phyloP scores from a whole-genome alignment of 1,139 yeast genomes.

The Geotrichum candidum region DNA sequence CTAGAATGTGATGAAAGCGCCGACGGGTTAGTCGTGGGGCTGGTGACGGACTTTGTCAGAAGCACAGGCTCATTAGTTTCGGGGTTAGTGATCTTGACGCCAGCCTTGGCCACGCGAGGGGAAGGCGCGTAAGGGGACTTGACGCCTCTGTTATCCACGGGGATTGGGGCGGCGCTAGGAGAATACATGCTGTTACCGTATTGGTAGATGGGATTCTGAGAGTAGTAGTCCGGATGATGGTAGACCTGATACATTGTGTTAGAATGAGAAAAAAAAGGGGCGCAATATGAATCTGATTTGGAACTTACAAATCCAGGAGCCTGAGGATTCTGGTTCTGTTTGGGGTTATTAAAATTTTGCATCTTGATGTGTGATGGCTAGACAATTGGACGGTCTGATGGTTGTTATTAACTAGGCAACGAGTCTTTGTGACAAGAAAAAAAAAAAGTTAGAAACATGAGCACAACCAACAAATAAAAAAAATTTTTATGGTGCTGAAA shows the following conservation, averaged over 20 bases:
- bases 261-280: background rate
- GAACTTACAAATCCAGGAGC: background rate
- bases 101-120: constrained; percentile 15
- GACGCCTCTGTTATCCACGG: constrained; percentile 11
- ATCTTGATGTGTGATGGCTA: background rate
- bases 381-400: background rate
- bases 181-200: constrained; percentile 9
- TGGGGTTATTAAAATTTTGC: background rate
- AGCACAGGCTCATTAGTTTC: constrained; percentile 18
- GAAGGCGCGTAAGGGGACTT: constrained; percentile 14
- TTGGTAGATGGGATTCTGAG: background rate
- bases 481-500: background rate
- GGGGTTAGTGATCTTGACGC: constrained; percentile 17
- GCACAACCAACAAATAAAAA: background rate
- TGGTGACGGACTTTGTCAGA: constrained; percentile 12
- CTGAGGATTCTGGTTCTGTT: background rate
- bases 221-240: background rate
- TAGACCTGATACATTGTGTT: background rate
- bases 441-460: background rate
- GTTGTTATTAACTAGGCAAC: background rate
- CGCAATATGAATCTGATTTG: background rate
- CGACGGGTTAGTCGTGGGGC: constrained; percentile 10
- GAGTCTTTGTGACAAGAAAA: background rate
- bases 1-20: constrained; percentile 4
- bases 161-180: constrained; percentile 10